Conservation (phyloP, 352 stramenopile species). For the Elongisporangium prolatum region DNA sequence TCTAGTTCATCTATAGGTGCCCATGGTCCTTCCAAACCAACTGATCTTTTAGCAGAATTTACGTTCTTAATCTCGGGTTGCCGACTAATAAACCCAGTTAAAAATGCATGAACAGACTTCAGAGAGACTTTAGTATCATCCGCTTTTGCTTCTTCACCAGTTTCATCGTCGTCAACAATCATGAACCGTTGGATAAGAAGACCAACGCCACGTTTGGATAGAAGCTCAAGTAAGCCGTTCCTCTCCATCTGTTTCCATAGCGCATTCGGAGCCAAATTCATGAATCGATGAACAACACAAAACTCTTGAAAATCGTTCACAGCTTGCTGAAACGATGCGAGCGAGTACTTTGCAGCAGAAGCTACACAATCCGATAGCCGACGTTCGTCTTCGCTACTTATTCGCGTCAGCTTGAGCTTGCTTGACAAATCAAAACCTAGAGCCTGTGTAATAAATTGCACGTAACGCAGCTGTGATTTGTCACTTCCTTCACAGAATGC, state of each 20-base stretch:
- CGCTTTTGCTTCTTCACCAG: background rate
- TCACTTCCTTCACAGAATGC: slow-evolving; percentile 3
- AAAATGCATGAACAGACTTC: slow-evolving; percentile 20
- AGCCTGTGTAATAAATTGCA: background rate
- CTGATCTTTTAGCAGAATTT: background rate
- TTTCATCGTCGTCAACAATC: slow-evolving; percentile 4
- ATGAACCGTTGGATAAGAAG: slow-evolving; percentile 42
- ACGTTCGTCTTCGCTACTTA: slow-evolving; percentile 19
- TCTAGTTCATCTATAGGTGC: slow-evolving; percentile 1
- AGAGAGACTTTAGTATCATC: slow-evolving; percentile 19
- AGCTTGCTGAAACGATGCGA: slow-evolving; percentile 20
- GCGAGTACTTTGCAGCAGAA: slow-evolving; percentile 22
- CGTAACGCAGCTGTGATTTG: background rate
- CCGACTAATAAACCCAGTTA: slow-evolving; percentile 11
- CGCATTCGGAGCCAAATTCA: slow-evolving; percentile 17
- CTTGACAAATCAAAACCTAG: background rate
- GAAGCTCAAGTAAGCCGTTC: slow-evolving; percentile 31
- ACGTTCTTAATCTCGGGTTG: background rate
- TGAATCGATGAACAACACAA: slow-evolving; percentile 43
- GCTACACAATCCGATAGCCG: background rate
- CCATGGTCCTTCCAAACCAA: background rate
- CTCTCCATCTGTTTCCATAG: slow-evolving; percentile 49
- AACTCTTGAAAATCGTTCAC: slow-evolving; percentile 42
- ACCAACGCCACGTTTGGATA: slow-evolving; percentile 30
- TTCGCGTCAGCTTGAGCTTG: background rate